Evolutionary conservation across 164 flowering plant species (phyloP).

Genomic region (Buxus sempervirens): DNA sequence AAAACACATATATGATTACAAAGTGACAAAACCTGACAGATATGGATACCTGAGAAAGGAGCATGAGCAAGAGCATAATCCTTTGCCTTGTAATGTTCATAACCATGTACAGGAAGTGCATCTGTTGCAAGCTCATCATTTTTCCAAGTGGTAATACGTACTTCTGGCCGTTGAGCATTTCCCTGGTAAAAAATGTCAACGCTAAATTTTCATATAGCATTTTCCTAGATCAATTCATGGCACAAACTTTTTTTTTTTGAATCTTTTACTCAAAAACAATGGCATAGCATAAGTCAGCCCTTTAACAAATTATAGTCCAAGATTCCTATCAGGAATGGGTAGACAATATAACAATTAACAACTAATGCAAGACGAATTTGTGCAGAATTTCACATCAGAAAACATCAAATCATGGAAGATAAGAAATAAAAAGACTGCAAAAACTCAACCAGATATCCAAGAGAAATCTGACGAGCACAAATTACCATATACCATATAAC

Average conservation of each 20-base stretch:
- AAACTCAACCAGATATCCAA: not conserved
- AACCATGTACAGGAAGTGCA: conserved; percentile 95
- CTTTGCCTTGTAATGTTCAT: conserved; percentile 97
- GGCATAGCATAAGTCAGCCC: not conserved
- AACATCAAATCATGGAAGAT: not conserved
- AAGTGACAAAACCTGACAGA: not conserved
- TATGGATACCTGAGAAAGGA: conserved; percentile 81
- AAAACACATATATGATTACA: not conserved
- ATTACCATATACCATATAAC: not conserved
- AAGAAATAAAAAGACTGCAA: not conserved
- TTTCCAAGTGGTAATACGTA: conserved; percentile 86
- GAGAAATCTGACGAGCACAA: not conserved
- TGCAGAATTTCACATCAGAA: not conserved
- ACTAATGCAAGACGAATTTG: not conserved
- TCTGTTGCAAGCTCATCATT: conserved; percentile 97
- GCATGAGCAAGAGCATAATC: conserved; percentile 93
- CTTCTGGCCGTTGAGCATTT: conserved; percentile 97
- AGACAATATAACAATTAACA: not conserved
- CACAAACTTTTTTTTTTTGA: too few species aligned
- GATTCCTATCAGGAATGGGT: not conserved
- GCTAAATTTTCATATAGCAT: not conserved
- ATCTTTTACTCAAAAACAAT: not conserved
- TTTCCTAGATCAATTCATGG: not conserved
- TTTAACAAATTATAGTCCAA: not conserved
- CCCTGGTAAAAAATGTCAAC: conserved; percentile 45